phyloP scores from a whole-genome alignment of 495 filamentous ascomycete species.

The Daldinia loculata region DNA sequence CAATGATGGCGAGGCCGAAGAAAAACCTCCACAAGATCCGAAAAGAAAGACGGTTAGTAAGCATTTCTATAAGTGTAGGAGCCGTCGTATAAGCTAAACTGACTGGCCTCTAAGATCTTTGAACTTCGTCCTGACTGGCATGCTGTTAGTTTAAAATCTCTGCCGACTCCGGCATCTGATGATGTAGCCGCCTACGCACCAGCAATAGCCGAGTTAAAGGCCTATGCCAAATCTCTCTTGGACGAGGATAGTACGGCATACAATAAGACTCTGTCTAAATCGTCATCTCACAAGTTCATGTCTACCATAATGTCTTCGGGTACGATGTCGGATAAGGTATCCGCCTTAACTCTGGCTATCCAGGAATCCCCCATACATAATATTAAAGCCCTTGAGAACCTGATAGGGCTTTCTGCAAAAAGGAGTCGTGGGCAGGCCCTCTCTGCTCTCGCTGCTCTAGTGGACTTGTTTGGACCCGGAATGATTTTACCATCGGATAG shows the following conservation, averaged over 20 bases:
- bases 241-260: constrained; percentile 72
- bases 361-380: constrained; percentile 97
- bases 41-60: constrained; percentile 56
- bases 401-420: constrained; percentile 83
- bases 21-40: constrained; percentile 30
- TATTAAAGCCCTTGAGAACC: constrained; percentile 82
- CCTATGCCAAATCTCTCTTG: constrained; percentile 76
- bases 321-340: constrained; percentile 95
- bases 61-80: constrained; percentile 27
- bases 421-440: constrained; percentile 92
- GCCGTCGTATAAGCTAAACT: constrained; percentile 26
- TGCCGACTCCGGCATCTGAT: constrained; percentile 58
- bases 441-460: constrained; percentile 87
- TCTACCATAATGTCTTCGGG: constrained; percentile 96
- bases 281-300: constrained; percentile 92
- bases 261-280: constrained; percentile 63
- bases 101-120: constrained; percentile 64
- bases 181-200: constrained; percentile 61
- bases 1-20: constrained; percentile 35
- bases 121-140: constrained; percentile 89
- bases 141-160: constrained; percentile 65
- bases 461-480: constrained; percentile 91
- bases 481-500: constrained; percentile 83
- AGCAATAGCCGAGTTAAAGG: constrained; percentile 74
- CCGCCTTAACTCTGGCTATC: constrained; percentile 88